These are phyloP conservation scores for Poterioochromonas sp. DNA, from an alignment of 352 stramenopile species.

Conservation along the genomic window DNA sequence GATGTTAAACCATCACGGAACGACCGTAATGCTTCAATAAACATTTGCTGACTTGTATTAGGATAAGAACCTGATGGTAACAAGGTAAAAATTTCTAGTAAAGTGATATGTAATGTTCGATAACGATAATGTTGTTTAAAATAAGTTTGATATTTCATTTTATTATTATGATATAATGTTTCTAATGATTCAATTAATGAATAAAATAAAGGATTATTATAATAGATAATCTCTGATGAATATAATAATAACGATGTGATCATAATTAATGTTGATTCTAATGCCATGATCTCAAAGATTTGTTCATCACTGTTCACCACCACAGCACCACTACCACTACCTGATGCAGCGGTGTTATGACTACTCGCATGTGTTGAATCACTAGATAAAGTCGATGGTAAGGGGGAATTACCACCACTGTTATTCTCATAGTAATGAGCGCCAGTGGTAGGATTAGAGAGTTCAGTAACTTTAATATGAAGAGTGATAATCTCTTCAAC, in stretches of 20 bases:
- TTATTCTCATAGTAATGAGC: too few relatives aligned
- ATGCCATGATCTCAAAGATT: slow-evolving; percentile 27
- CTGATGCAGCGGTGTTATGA: too few relatives aligned
- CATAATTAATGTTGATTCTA: slow-evolving; percentile 1
- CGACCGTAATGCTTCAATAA: slow-evolving; percentile 22
- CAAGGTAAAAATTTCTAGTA: slow-evolving; percentile 9
- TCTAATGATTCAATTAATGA: slow-evolving; percentile 3
- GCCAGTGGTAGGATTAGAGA: not conserved
- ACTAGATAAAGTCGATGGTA: too few relatives aligned
- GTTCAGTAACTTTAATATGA: not conserved
- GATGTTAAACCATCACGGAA: slow-evolving; percentile 23
- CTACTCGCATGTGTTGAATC: too few relatives aligned
- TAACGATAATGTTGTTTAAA: slow-evolving; percentile 19
- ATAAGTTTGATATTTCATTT: slow-evolving; percentile 17
- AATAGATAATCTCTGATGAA: not conserved
- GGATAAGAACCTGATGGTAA: slow-evolving; percentile 6
- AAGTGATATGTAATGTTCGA: slow-evolving; percentile 1
- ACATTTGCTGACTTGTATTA: slow-evolving; percentile 22
- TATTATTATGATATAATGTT: not conserved
- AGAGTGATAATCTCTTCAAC: not conserved
- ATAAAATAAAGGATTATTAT: not conserved
- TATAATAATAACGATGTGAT: slow-evolving; percentile 1
- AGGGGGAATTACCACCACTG: too few relatives aligned
- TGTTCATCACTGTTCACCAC: not conserved
- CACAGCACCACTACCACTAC: too few relatives aligned